Percentiles rank a stretch among this genome's conserved stretches.
Evolutionary conservation across 371 early-diverging fungal species (phyloP).

Genomic region (Entomophthora muscae): DNA sequence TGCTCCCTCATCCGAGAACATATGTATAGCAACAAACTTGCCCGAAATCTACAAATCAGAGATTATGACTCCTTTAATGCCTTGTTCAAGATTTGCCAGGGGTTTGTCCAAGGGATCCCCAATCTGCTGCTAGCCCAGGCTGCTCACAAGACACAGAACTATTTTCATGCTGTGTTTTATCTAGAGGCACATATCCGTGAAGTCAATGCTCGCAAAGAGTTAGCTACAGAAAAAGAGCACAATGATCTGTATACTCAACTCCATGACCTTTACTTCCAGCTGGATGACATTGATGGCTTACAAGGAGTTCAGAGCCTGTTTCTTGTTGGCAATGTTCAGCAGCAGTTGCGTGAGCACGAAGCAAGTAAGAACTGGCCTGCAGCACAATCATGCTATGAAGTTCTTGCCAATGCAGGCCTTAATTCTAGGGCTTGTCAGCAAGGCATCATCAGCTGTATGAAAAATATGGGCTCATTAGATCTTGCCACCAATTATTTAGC

Average conservation of each 20-base stretch:
- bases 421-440: neutral
- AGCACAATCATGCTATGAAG: neutral
- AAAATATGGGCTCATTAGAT: neutral
- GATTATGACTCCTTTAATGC: neutral
- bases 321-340: neutral
- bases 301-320: neutral
- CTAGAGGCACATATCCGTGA: neutral
- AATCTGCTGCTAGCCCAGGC: neutral
- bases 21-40: neutral
- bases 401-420: neutral
- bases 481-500: neutral
- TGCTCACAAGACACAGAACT: neutral
- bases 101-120: neutral
- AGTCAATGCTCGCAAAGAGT: neutral
- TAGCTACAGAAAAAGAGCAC: neutral
- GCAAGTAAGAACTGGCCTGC: constrained; percentile 1
- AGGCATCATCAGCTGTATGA: neutral
- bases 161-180: neutral
- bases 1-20: neutral
- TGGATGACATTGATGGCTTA: neutral
- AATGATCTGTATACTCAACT: neutral
- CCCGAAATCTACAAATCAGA: neutral
- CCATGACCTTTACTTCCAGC: neutral
- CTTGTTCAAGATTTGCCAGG: neutral
- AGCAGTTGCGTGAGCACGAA: neutral